A percentile compares a stretch with the other conserved stretches of the same genome.
These are phyloP conservation scores for Lagerstroemia speciosa DNA, from an alignment of 345 rosid species.

Conservation along the genomic window DNA sequence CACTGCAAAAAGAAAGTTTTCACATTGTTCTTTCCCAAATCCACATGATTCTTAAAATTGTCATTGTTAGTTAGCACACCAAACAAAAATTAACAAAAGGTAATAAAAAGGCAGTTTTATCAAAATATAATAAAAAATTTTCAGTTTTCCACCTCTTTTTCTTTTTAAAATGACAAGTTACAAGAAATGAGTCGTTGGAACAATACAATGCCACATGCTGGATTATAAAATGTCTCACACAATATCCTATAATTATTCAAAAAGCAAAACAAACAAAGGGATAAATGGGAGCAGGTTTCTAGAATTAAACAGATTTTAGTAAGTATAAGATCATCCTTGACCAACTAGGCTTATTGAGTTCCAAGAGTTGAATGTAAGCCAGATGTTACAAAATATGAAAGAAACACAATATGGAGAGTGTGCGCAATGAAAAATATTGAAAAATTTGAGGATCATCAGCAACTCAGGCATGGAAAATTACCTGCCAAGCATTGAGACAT, in stretches of 20 bases:
- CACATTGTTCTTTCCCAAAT: not conserved
- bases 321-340: not conserved
- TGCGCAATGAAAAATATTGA: not conserved
- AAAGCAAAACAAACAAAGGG: not conserved
- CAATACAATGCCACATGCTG: not conserved
- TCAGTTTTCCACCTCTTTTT: not conserved
- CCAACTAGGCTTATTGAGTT: not conserved
- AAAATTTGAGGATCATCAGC: not conserved
- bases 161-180: not conserved
- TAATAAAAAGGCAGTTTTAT: not conserved
- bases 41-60: not conserved
- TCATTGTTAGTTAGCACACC: not conserved
- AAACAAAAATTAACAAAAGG: not conserved
- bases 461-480: slow-evolving; percentile 18
- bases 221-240: not conserved
- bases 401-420: not conserved
- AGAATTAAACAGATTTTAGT: not conserved
- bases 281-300: not conserved
- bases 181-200: not conserved
- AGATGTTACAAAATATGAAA: not conserved
- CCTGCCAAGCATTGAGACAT: slow-evolving; percentile 94
- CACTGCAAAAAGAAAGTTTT: not conserved
- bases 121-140: not conserved
- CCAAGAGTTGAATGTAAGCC: not conserved
- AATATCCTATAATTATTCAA: not conserved